Evolutionary conservation across 2,329 filamentous ascomycete genomes (phyloP), one percentile per base, ranked within the genome.

Genomic region (Colletotrichum karsti): DNA sequence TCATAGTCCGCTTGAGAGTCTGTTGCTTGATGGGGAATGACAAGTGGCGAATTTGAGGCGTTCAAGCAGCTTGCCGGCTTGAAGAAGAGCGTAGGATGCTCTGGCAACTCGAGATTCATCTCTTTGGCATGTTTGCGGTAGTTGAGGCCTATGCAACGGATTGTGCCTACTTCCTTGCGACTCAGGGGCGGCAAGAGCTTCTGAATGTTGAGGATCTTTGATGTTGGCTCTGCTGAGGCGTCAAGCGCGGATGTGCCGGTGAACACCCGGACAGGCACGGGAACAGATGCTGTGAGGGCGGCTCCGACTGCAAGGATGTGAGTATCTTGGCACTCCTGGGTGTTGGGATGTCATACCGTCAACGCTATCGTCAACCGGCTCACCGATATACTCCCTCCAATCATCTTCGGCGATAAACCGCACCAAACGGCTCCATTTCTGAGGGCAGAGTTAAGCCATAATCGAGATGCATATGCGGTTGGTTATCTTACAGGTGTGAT

Each of bases 71-170:
- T 79, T 2, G 76, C 71, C 0, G 83, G 82, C 73, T 85, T 85
- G 63, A 81, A 77, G 75, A 84, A 84, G 9, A 84, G 71, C 0
- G 68, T 69, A 0, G 73, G 73, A 28, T 74, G 68, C 4, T 63
- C 53, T 1, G 73, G 73, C 2, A 73, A 57, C 5, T 70, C 55
- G 10, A 70, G 64, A 18, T 71, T 69, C 48, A 73, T 69, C 65
- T 75, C 85, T 64, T 84, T 64, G 2, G 72, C 71, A n/a, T 76
- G 73, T 13, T 74, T 73, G 48, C 71, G 72, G 59, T 74, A 75
- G 68, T 87, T 86, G 44, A 87, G 72, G 1, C 85, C 85, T 70
- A 87, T 81, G 71, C 85, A 87, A 46, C 84, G 76, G 57, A 90
- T 87, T 0, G 86, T 85, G 24, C 87, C 87, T 55, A 87, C 83